phyloP scores from a whole-genome alignment of 2,329 filamentous ascomycete species.

The Colletotrichum tofieldiae region DNA sequence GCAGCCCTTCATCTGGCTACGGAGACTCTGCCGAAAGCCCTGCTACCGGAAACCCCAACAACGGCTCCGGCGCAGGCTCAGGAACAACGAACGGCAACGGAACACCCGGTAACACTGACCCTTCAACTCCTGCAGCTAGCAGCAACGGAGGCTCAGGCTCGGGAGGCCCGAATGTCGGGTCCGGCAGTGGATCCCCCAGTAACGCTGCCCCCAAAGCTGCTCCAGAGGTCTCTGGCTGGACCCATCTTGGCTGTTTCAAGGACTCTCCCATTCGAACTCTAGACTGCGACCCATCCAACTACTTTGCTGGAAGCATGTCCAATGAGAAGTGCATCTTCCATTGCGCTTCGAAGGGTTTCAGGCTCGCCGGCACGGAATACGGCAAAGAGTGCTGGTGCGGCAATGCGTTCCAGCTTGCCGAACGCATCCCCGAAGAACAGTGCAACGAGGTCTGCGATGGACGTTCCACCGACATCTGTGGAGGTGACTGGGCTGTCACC shows the following conservation, averaged over 20 bases:
- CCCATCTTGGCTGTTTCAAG: conserved; percentile 52
- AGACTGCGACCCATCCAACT: conserved; percentile 46
- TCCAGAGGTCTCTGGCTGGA: conserved; percentile 45
- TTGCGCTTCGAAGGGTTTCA: conserved; percentile 59
- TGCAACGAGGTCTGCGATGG: conserved; percentile 41
- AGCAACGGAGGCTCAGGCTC: conserved; percentile 9
- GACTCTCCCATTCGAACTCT: conserved; percentile 45
- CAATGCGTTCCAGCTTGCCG: conserved; percentile 41
- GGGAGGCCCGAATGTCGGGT: background rate
- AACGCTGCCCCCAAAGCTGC: conserved; percentile 8
- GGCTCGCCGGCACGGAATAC: conserved; percentile 66
- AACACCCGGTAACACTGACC: background rate
- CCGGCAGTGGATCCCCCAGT: conserved; percentile 16
- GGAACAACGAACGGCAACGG: conserved; percentile 2
- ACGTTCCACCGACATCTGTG: conserved; percentile 35
- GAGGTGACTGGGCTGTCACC: conserved; percentile 42
- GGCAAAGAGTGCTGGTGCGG: conserved; percentile 68
- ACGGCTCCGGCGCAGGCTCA: conserved; percentile 5
- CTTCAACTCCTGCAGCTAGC: background rate
- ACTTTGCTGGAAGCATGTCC: conserved; percentile 59
- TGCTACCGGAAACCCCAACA: background rate
- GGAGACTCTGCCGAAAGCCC: background rate
- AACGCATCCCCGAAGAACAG: conserved; percentile 32
- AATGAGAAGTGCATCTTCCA: conserved; percentile 64
- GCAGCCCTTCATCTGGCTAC: background rate